These are phyloP conservation scores for Colletotrichum limetticola DNA, from an alignment of 2,329 filamentous ascomycete genomes.

Conservation along the genomic window DNA sequence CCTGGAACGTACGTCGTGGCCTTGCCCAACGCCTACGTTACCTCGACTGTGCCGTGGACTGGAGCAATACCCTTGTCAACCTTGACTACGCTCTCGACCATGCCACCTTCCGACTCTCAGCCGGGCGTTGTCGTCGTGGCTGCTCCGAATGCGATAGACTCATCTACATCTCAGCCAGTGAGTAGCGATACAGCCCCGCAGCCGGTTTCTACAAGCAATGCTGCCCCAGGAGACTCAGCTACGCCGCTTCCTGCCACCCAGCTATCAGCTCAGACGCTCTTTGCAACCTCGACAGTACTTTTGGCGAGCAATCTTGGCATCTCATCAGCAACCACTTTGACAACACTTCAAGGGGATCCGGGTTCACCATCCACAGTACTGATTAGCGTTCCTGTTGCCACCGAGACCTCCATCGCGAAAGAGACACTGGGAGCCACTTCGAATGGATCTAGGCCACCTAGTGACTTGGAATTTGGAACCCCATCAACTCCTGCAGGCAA, in stretches of 20 bases:
- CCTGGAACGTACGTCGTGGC: background rate
- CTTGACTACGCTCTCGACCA: constrained; percentile 7
- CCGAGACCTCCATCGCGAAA: background rate
- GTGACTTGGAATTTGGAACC: background rate
- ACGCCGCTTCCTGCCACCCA: background rate
- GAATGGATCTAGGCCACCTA: background rate
- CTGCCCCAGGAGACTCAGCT: background rate
- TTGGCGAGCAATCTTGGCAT: background rate
- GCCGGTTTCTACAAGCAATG: background rate
- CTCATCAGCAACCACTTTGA: background rate
- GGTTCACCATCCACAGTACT: background rate
- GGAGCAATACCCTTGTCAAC: background rate
- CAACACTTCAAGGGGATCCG: background rate
- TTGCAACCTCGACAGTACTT: background rate
- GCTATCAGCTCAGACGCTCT: background rate
- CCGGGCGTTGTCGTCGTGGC: background rate
- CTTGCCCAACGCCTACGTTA: background rate
- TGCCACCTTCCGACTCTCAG: background rate
- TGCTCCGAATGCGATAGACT: background rate
- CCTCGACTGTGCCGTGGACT: background rate
- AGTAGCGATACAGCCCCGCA: background rate
- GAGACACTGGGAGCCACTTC: background rate
- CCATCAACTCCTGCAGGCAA: background rate
- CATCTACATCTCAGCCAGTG: background rate
- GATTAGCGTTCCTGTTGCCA: background rate